Conservation (phyloP, 768 basidiomycete species). For the Boletus eberwhitei region DNA sequence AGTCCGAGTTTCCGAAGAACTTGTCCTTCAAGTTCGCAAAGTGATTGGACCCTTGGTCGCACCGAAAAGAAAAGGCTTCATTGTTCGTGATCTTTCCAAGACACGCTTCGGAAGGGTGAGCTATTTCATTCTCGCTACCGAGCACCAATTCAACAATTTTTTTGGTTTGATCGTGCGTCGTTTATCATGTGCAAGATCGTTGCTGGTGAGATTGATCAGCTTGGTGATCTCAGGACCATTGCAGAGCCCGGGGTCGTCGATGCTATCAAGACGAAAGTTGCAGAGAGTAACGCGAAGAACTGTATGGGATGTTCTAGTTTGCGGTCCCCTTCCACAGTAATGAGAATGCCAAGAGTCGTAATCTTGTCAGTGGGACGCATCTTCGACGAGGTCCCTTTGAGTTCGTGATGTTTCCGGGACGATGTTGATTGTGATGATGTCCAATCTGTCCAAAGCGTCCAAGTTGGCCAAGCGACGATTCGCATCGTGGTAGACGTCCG, state of each 20-base stretch:
- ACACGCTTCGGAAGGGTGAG: conserved; percentile 86
- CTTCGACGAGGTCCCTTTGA: not conserved
- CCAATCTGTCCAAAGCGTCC: too few species aligned
- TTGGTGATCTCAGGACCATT: conserved; percentile 91
- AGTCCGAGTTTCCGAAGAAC: conserved; percentile 64
- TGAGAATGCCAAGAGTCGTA: not conserved
- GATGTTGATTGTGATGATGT: too few species aligned
- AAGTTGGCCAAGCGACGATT: too few species aligned
- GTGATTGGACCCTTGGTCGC: conserved; percentile 97
- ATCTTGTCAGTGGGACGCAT: not conserved
- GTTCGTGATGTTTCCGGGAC: not conserved
- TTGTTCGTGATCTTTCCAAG: conserved; percentile 87
- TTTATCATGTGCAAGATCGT: conserved; percentile 92
- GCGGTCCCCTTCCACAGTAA: not conserved
- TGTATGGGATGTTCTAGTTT: conserved; percentile 2
- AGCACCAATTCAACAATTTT: not conserved
- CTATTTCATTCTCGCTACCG: not conserved
- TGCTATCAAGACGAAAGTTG: conserved; percentile 76
- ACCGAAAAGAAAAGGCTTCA: conserved; percentile 67
- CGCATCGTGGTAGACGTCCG: too few species aligned
- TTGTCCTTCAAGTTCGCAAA: conserved; percentile 93
- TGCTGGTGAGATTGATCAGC: conserved; percentile 89
- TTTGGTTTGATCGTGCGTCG: conserved; percentile 86
- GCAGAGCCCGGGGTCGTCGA: conserved; percentile 89
- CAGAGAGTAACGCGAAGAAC: conserved; percentile 33